These are phyloP conservation scores for Phialophora chinensis DNA, from an alignment of 2,329 filamentous ascomycete species.

Conservation along the genomic window DNA sequence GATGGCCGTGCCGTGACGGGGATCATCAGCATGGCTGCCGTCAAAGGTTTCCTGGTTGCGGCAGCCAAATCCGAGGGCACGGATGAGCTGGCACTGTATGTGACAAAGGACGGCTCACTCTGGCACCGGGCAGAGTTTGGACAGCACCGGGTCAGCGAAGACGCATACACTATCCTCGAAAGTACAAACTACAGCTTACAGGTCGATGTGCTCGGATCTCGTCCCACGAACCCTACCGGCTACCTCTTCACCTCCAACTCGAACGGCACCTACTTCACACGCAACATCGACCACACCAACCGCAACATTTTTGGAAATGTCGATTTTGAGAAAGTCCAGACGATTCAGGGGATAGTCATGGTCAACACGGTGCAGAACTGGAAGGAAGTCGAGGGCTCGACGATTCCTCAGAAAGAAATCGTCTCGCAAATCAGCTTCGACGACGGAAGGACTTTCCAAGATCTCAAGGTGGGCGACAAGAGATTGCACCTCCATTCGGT, in stretches of 20 bases:
- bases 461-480: conserved; percentile 70
- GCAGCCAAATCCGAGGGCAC: conserved; percentile 80
- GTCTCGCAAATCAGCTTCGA: conserved; percentile 90
- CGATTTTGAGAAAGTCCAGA: conserved; percentile 92
- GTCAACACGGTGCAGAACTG: conserved; percentile 90
- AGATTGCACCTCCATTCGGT: conserved; percentile 89
- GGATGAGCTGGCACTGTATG: conserved; percentile 88
- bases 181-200: conserved; percentile 98
- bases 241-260: conserved; percentile 95
- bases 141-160: conserved; percentile 81
- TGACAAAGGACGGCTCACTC: conserved; percentile 78
- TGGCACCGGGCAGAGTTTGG: conserved; percentile 95
- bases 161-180: conserved; percentile 90
- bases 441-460: conserved; percentile 84
- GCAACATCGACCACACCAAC: conserved; percentile 91
- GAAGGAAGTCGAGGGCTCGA: conserved; percentile 68
- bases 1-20: conserved; percentile 76
- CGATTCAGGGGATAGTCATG: conserved; percentile 89
- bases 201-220: conserved; percentile 82
- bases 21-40: conserved; percentile 78
- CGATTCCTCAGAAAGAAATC: conserved; percentile 67
- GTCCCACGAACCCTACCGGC: conserved; percentile 74
- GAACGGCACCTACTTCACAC: conserved; percentile 93
- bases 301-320: conserved; percentile 76
- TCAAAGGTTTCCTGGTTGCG: conserved; percentile 85